These are phyloP conservation scores for Aegilops tauschii DNA, from an alignment of 176 grass and related monocot genomes.

Conservation along the genomic window DNA sequence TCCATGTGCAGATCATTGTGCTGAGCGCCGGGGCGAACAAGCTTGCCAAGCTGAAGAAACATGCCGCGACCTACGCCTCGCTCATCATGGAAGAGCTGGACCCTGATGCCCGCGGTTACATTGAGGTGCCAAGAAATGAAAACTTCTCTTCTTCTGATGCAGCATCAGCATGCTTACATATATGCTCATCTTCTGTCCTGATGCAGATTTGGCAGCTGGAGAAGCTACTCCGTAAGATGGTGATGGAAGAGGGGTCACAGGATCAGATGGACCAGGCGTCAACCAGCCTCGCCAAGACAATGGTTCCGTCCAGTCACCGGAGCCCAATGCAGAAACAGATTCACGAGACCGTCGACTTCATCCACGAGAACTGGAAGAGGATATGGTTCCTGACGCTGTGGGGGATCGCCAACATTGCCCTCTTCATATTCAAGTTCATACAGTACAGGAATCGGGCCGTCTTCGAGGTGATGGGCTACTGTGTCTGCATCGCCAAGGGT, in stretches of 20 bases:
- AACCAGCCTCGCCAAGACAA: constrained; percentile 65
- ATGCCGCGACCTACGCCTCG: constrained; percentile 76
- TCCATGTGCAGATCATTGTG: constrained; percentile 54
- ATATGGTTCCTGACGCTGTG: constrained; percentile 86
- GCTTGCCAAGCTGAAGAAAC: constrained; percentile 75
- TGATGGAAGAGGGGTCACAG: constrained; percentile 37
- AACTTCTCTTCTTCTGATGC: background rate
- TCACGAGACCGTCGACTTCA: constrained; percentile 57
- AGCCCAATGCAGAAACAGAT: constrained; percentile 46
- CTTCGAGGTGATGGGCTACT: constrained; percentile 93
- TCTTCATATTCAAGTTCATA: constrained; percentile 78
- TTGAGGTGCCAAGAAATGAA: constrained; percentile 53
- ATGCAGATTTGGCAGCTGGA: constrained; percentile 91
- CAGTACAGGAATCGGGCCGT: constrained; percentile 63
- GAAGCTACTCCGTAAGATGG: constrained; percentile 76
- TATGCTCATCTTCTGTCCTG: background rate
- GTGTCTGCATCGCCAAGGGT: constrained; percentile 87
- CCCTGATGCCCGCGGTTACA: constrained; percentile 64
- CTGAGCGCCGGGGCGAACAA: constrained; percentile 87
- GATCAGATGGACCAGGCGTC: constrained; percentile 49
- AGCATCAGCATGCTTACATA: background rate
- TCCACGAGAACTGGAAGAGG: constrained; percentile 96
- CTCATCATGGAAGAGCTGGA: constrained; percentile 98
- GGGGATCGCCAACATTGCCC: constrained; percentile 43
- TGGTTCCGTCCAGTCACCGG: constrained; percentile 61